These are phyloP conservation scores for Drechslera avenae DNA, from an alignment of 2,329 filamentous ascomycete genomes.

Conservation along the genomic window DNA sequence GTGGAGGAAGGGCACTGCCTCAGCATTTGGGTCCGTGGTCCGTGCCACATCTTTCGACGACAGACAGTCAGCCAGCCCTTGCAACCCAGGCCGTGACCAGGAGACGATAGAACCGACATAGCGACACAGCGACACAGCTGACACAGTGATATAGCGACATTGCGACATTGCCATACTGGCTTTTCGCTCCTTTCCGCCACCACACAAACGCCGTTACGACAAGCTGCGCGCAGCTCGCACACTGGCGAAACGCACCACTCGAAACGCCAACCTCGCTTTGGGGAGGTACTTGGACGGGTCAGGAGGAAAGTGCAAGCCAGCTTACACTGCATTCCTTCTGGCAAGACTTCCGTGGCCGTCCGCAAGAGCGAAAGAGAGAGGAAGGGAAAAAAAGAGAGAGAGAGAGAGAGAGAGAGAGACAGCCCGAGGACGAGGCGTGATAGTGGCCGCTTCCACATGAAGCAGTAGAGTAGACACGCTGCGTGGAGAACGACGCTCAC, in stretches of 20 bases:
- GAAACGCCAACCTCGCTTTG: conserved; percentile 15
- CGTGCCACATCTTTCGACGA: conserved; percentile 15
- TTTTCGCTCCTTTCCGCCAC: conserved; percentile 1
- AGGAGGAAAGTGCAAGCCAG: conserved; percentile 5
- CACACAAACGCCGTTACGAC: conserved; percentile 4
- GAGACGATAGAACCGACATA: not conserved
- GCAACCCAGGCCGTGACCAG: conserved; percentile 7
- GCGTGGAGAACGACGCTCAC: conserved; percentile 27
- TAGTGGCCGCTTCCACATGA: conserved; percentile 30
- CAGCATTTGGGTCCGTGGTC: conserved; percentile 15
- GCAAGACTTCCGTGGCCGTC: conserved; percentile 21
- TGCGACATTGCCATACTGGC: too few species aligned
- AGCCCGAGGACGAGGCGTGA: not conserved
- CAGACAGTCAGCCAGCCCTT: conserved; percentile 8
- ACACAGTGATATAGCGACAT: too few species aligned
- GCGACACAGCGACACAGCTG: too few species aligned
- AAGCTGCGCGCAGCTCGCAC: not conserved
- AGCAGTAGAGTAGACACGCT: conserved; percentile 25
- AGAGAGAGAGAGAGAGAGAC: too few species aligned
- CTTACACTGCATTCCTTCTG: not conserved
- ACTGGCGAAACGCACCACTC: not conserved
- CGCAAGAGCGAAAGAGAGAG: conserved; percentile 9
- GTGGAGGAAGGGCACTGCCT: conserved; percentile 15
- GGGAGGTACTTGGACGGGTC: too few species aligned
- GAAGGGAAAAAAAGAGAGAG: too few species aligned